Evolutionary conservation across 192 early-diverging fungal species (phyloP).

Genomic region (Physocladia obscura): DNA sequence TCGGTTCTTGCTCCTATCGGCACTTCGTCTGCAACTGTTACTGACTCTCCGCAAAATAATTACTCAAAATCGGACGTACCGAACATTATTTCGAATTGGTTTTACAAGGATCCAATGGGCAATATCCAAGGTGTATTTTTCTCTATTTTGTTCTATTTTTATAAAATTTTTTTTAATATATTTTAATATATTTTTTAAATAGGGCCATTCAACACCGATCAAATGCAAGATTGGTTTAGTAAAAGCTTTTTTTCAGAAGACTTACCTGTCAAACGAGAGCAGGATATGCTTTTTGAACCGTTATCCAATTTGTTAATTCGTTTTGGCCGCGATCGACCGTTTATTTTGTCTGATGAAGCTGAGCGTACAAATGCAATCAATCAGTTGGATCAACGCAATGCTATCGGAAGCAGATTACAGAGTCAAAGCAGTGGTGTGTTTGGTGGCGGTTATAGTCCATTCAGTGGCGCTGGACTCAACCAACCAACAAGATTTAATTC

Average conservation of each 20-base stretch:
- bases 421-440: background rate
- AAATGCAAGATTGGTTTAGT: slow-evolving; percentile 96
- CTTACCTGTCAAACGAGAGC: slow-evolving; percentile 79
- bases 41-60: background rate
- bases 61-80: background rate
- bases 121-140: slow-evolving; percentile 62
- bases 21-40: background rate
- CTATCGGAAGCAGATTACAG: background rate
- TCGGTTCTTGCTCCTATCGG: background rate
- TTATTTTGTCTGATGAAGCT: slow-evolving; percentile 47
- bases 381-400: background rate
- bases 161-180: background rate
- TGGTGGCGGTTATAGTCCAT: slow-evolving; percentile 17
- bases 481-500: background rate
- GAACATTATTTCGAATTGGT: slow-evolving; percentile 57
- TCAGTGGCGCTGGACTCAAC: background rate
- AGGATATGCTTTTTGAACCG: slow-evolving; percentile 76
- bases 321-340: slow-evolving; percentile 71
- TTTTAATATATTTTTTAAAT: background rate
- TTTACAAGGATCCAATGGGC: slow-evolving; percentile 82
- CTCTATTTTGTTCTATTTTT: background rate
- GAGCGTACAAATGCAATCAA: too few species aligned
- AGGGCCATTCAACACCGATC: slow-evolving; percentile 82
- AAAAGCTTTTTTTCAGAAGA: slow-evolving; percentile 80
- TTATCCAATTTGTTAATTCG: slow-evolving; percentile 66